Evolutionary conservation across 768 basidiomycete genomes (phyloP), one percentile per base, ranked within the genome.

Genomic region (Daedaleopsis nitida): DNA sequence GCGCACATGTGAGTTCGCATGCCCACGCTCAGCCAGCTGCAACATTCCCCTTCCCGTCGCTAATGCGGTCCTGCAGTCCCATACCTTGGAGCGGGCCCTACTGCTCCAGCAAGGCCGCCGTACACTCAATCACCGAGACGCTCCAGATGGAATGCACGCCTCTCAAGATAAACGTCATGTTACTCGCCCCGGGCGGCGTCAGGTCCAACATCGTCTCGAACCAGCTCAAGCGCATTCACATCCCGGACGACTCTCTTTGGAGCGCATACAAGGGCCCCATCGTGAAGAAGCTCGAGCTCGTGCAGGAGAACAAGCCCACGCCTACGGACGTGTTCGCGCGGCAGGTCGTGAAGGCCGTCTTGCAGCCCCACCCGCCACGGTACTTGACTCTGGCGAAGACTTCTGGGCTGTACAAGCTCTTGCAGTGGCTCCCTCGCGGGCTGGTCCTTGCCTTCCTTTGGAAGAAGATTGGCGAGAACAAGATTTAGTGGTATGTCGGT

Each of bases 141-240:
- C 80, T 93, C 13, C 79, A 79, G 3, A 88, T 91, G 89, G 92
- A 94, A 68, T 85, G 86, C 73, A 81, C 78, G 47, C 89, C 90
- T 2, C 83, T 92, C 70, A 84, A 85, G 37, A 81, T 94, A 58
- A 76, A 83, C 32, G 89, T 92, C 48, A 75, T 92, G 69, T 85
- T 89, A 61, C 78, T 93, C 45, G 79, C 84, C 7, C 86, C 90
- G 0, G 91, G 87, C 9, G 77, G 81, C 4, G 77, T 93, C 57
- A 80, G 75, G 50, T 90, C 88, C 5, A 88, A 91, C 66, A 80
- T 92, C 53, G 74, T 87, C 12, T 69, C 70, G 24, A 90, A 89
- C 63, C 81, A 79, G 49, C 70, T 69, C 50, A 61, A 67, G 13
- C 74, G 67, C 1, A 82, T 84, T 64, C 57, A 65, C 14, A 71